Base-by-base conservation (phyloP, 164 flowering plant genomes). In the Malania oleifera region DNA sequence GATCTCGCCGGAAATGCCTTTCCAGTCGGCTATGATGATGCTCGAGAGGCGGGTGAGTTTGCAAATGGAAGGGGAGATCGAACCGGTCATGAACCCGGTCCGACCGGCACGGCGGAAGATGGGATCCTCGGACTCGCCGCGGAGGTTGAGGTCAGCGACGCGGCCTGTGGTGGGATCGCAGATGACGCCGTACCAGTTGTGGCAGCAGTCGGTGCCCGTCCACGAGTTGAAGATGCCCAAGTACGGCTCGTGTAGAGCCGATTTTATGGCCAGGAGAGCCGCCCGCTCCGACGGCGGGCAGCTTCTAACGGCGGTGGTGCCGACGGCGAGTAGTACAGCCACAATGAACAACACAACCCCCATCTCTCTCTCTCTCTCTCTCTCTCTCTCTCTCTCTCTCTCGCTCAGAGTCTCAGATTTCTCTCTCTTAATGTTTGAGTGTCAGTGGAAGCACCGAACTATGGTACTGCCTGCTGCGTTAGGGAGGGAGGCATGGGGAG, bases 71-170 rank as follows among this genome's bases (percentile, higher is more conserved):
- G 93, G 89, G 0, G 98, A 89, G 72, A 92, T 84, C 0, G 56
- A 10, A 0, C 98, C 98, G 46, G 87, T 82, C 95, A 92, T 92
- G 78, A 56, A 75, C 1, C 98, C 96, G 52, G 95, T 54, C 15
- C 84, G 82, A 56, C 63, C 70, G 11, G 90, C 75, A 25, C 65
- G 61, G 17, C 82, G 65, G 73, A 79, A 81, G 29, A 87, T 78
- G 7, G 91, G 93, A 26, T 89, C 95, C 62, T 89, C 91, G 1
- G 95, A 81, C 62, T 89, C 95, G 49, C 96, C 98, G 0, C 98
- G 82, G 34, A 92, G 85, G 72, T 58, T 84, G 52, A 92, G 73
- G 46, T 82, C 98, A 23, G 85, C 89, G 27, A 92, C 95, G 7
- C 80, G 83, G 58, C 55, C 64, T 9, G 65, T 67, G 9, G 49